Base-by-base conservation (phyloP, 345 rosid species). In the Hibiscus syriacus region DNA sequence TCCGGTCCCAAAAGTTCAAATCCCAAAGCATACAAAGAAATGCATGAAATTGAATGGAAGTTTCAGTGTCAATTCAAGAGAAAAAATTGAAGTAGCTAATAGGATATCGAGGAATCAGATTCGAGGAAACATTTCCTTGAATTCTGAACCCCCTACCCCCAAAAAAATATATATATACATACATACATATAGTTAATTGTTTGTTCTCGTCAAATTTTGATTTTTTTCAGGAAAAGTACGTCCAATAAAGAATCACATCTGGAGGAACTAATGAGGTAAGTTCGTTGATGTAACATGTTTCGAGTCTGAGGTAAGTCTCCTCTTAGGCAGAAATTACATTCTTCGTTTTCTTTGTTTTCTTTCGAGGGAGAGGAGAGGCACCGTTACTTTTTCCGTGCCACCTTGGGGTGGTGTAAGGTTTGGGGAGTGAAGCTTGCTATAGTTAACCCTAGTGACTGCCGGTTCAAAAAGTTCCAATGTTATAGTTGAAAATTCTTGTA, bases 231-330 rank as follows among this genome's bases (percentile, higher is more conserved):
- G 84, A 84, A 74, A 23, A 43, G 53, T 70, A 50, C 73, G 3
- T 30, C 78, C 2, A 77, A 23, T 30, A 83, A 79, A 43, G 80
- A 67, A 49, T 80, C 86, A 26, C 77, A 41, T 5, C 78, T 77
- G 10, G 98, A 89, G 70, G 96, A 92, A 76, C 60, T 89, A 52
- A 77, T 89, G 83, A 92, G 98, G 96, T 92, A 83, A 83, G 27
- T 61, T n/a, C n/a, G n/a, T n/a, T n/a, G n/a, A n/a, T n/a, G n/a
- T n/a, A n/a, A n/a, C n/a, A n/a, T n/a, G n/a, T n/a, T n/a, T n/a
- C n/a, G n/a, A n/a, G 45, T 34, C 64, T 17, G 3, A 34, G 16
- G 8, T n/a, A 32, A 58, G 23, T n/a, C 17, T 57, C 3, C 36
- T 26, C 59, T 5, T 55, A 55, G 59, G 59, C 36, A 55, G 30